phyloP scores from a whole-genome alignment of 306 rosid species.

The Psophocarpus tetragonolobus region DNA sequence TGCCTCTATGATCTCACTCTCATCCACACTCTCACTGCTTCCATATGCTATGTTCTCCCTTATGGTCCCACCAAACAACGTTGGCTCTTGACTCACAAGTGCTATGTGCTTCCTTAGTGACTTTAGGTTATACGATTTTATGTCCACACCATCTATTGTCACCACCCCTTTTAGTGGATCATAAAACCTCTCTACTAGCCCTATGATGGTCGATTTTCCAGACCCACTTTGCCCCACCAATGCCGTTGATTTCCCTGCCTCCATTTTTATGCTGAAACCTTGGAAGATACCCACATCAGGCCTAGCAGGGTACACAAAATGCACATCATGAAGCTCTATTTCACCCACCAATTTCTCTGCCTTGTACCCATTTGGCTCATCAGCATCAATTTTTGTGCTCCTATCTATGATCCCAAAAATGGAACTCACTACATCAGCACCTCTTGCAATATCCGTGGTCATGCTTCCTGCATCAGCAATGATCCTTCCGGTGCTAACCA shows the following conservation, averaged over 20 bases:
- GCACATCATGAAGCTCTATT: conserved; percentile 37
- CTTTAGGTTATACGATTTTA: conserved; percentile 43
- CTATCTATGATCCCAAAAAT: conserved; percentile 42
- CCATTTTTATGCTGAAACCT: conserved; percentile 37
- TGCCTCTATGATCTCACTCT: conserved; percentile 50
- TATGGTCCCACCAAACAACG: conserved; percentile 53
- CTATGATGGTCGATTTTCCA: conserved; percentile 53
- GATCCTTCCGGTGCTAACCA: conserved; percentile 40
- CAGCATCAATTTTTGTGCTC: conserved; percentile 32
- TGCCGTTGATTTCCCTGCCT: conserved; percentile 53
- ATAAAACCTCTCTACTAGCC: conserved; percentile 56
- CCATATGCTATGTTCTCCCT: conserved; percentile 57
- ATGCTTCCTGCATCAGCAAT: conserved; percentile 79
- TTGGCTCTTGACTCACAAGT: conserved; percentile 68
- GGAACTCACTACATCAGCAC: conserved; percentile 35
- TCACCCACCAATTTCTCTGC: conserved; percentile 31
- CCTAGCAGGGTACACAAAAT: conserved; percentile 54
- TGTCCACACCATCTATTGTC: conserved; percentile 39
- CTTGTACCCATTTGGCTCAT: conserved; percentile 18
- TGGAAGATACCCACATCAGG: conserved; percentile 45
- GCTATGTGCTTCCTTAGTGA: conserved; percentile 52
- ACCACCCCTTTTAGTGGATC: conserved; percentile 49
- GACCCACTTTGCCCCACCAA: conserved; percentile 62
- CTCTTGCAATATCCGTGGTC: conserved; percentile 53
- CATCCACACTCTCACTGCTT: conserved; percentile 14